Evolutionary conservation across 352 stramenopile genomes (phyloP).

Genomic region (Phytophthora niederhauseri): DNA sequence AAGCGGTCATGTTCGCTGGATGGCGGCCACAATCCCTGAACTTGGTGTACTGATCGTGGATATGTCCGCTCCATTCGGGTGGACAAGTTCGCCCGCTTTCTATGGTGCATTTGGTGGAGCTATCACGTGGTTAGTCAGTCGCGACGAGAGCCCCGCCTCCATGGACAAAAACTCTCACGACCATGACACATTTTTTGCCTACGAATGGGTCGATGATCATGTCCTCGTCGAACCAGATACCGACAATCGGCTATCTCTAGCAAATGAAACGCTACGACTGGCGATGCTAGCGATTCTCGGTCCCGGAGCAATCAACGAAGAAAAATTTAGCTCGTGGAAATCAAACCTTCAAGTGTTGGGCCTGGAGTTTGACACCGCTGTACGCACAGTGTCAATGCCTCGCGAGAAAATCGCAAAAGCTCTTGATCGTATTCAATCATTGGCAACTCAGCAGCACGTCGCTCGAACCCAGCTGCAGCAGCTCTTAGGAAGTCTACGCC

Average conservation of each 20-base stretch:
- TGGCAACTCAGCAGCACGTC: too few species aligned
- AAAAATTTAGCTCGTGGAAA: not conserved
- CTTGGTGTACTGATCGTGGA: not conserved
- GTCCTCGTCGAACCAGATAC: not conserved
- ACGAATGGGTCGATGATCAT: not conserved
- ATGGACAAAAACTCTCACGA: not conserved
- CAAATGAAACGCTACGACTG: not conserved
- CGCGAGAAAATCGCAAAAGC: not conserved
- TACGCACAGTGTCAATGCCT: not conserved
- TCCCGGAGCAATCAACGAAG: not conserved
- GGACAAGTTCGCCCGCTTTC: not conserved
- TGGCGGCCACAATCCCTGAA: not conserved
- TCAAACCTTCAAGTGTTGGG: not conserved
- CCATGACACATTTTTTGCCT: not conserved
- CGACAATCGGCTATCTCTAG: not conserved
- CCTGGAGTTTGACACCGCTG: not conserved
- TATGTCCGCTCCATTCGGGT: not conserved
- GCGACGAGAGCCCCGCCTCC: not conserved
- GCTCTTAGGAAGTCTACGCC: too few species aligned
- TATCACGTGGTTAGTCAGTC: not conserved
- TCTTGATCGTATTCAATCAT: not conserved
- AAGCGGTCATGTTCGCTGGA: not conserved
- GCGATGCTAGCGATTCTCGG: not conserved
- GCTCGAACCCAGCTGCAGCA: too few species aligned
- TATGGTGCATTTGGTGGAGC: not conserved